Conservation (phyloP, 2,329 filamentous ascomycete species). For the Sordariomycetes sp. region DNA sequence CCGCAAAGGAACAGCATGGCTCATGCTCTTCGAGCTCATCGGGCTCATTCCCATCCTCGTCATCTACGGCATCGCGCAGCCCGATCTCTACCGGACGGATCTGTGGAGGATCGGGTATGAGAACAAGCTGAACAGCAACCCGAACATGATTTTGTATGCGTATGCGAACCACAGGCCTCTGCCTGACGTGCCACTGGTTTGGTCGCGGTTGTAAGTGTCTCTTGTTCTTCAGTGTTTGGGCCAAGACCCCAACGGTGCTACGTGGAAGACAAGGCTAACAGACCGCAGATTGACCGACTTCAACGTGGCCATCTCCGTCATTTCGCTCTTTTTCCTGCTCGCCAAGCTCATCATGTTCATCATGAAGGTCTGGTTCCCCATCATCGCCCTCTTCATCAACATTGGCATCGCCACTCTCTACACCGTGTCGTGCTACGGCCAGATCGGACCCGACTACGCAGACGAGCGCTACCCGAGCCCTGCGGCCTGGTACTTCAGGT, state of each 20-base stretch:
- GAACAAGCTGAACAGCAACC: constrained; percentile 66
- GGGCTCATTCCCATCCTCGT: constrained; percentile 58
- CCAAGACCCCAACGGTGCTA: background rate
- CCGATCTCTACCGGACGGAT: constrained; percentile 61
- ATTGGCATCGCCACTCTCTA: constrained; percentile 51
- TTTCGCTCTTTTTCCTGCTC: constrained; percentile 68
- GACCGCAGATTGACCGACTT: constrained; percentile 57
- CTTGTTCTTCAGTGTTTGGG: background rate
- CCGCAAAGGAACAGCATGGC: constrained; percentile 47
- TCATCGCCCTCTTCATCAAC: constrained; percentile 52
- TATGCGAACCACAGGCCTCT: constrained; percentile 61
- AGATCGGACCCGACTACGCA: constrained; percentile 64
- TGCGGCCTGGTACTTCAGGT: constrained; percentile 66
- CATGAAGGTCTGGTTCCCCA: constrained; percentile 61
- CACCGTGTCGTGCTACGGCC: constrained; percentile 56
- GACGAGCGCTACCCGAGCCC: constrained; percentile 53
- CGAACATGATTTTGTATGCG: constrained; percentile 59
- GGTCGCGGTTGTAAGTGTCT: constrained; percentile 59
- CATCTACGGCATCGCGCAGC: constrained; percentile 64
- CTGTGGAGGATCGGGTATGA: constrained; percentile 66
- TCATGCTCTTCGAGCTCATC: constrained; percentile 58
- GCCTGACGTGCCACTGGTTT: constrained; percentile 57
- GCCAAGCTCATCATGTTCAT: constrained; percentile 61
- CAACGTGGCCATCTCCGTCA: constrained; percentile 68
- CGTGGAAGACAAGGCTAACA: constrained; percentile 1